Evolutionary conservation across 2,329 filamentous ascomycete species (phyloP).

Genomic region (Metarhizium album): DNA sequence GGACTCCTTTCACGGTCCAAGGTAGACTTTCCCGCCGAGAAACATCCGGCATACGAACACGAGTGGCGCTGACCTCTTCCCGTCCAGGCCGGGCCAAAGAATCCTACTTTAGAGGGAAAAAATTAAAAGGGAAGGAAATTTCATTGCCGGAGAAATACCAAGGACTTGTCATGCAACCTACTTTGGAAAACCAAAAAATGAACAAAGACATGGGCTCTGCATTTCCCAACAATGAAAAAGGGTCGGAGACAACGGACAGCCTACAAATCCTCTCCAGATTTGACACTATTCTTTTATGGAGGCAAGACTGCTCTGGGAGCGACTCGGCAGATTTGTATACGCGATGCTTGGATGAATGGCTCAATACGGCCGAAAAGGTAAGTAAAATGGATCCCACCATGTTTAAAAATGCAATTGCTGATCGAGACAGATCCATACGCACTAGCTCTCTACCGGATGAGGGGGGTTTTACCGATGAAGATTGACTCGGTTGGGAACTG

Average conservation of each 20-base stretch:
- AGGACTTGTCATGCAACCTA: slow-evolving; percentile 43
- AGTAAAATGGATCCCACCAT: not conserved
- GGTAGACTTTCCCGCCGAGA: slow-evolving; percentile 23
- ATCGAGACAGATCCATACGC: not conserved
- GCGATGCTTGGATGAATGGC: slow-evolving; percentile 71
- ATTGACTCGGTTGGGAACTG: not conserved
- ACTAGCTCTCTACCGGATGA: not conserved
- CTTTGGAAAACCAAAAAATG: not conserved
- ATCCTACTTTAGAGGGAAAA: slow-evolving; percentile 70
- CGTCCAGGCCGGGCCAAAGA: slow-evolving; percentile 42
- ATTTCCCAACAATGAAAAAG: not conserved
- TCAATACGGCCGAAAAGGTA: slow-evolving; percentile 60
- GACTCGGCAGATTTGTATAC: slow-evolving; percentile 57
- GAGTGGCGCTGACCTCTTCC: slow-evolving; percentile 14
- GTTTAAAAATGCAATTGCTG: not conserved
- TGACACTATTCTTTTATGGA: slow-evolving; percentile 72
- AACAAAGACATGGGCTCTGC: not conserved
- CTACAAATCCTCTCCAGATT: slow-evolving; percentile 36
- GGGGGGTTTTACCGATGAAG: not conserved
- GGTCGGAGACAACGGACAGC: not conserved
- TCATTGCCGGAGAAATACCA: slow-evolving; percentile 61
- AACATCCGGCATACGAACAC: not conserved
- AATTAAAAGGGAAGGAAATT: slow-evolving; percentile 57
- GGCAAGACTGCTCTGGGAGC: slow-evolving; percentile 58
- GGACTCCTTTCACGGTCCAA: slow-evolving; percentile 46